These are phyloP conservation scores for Diplocarpon rosae DNA, from an alignment of 2,329 filamentous ascomycete species.

Conservation along the genomic window DNA sequence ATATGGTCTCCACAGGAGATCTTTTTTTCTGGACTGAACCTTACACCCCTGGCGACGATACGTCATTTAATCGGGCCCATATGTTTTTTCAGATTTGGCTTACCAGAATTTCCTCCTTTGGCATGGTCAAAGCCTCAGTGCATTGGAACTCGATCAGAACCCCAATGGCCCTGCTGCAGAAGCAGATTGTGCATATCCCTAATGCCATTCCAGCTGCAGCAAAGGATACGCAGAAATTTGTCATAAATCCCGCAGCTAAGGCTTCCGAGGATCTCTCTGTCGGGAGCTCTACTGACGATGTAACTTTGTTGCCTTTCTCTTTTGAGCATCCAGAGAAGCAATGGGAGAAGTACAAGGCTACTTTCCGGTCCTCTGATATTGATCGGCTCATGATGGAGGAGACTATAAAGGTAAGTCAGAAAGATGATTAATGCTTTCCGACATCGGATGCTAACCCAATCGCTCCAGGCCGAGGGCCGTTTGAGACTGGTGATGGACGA, in stretches of 20 bases:
- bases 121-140: conserved; percentile 1
- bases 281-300: not conserved
- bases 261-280: not conserved
- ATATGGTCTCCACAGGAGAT: not conserved
- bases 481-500: conserved; percentile 35
- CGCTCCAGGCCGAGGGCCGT: conserved; percentile 10
- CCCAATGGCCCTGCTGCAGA: no score
- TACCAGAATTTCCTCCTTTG: conserved; percentile 1
- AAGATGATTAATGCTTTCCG: not conserved
- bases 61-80: conserved; percentile 1
- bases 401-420: conserved; percentile 14
- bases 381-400: conserved; percentile 14
- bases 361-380: conserved; percentile 7
- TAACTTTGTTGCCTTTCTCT: not conserved
- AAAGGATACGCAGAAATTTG: no score
- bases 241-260: not conserved
- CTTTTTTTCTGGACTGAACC: conserved; percentile 7
- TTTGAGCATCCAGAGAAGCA: conserved; percentile 1
- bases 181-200: no score
- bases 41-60: not conserved
- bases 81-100: conserved; percentile 6
- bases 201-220: no score
- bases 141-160: not conserved
- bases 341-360: conserved; percentile 7
- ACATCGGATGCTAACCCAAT: no score